Conservation (phyloP, 371 early-diverging fungal genomes). For the Paraphysoderma sedebokerense region DNA sequence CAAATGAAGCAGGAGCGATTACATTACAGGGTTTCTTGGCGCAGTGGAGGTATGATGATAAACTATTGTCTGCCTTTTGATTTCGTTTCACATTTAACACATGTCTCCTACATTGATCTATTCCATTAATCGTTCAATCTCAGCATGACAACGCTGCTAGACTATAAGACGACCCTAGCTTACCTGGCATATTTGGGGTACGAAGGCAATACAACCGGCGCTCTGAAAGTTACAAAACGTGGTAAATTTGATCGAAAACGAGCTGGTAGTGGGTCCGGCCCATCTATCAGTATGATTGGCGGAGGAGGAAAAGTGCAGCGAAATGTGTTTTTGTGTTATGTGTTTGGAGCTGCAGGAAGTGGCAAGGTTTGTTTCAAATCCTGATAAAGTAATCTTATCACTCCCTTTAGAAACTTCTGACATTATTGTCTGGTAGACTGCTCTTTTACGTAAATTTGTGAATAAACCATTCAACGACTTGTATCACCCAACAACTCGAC, state of each 20-base stretch:
- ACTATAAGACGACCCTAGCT: slow-evolving; percentile 66
- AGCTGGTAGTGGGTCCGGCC: background rate
- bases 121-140: background rate
- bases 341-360: slow-evolving; percentile 79
- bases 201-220: slow-evolving; percentile 56
- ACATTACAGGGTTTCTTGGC: slow-evolving; percentile 92
- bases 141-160: slow-evolving; percentile 86
- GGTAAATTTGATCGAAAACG: background rate
- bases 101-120: background rate
- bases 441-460: slow-evolving; percentile 64
- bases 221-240: slow-evolving; percentile 28
- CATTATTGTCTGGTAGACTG: slow-evolving; percentile 29
- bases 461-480: slow-evolving; percentile 54
- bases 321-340: slow-evolving; percentile 78
- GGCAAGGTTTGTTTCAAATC: slow-evolving; percentile 88
- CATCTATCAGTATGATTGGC: background rate
- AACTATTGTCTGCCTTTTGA: background rate
- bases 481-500: slow-evolving; percentile 54
- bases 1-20: slow-evolving; percentile 70
- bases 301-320: slow-evolving; percentile 52
- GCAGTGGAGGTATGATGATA: slow-evolving; percentile 68
- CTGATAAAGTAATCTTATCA: no score
- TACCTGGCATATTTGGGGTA: slow-evolving; percentile 92
- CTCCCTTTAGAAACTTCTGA: background rate
- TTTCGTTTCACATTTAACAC: background rate